Conservation (phyloP, 2,329 filamentous ascomycete species). For the Pyrenophora teres region DNA sequence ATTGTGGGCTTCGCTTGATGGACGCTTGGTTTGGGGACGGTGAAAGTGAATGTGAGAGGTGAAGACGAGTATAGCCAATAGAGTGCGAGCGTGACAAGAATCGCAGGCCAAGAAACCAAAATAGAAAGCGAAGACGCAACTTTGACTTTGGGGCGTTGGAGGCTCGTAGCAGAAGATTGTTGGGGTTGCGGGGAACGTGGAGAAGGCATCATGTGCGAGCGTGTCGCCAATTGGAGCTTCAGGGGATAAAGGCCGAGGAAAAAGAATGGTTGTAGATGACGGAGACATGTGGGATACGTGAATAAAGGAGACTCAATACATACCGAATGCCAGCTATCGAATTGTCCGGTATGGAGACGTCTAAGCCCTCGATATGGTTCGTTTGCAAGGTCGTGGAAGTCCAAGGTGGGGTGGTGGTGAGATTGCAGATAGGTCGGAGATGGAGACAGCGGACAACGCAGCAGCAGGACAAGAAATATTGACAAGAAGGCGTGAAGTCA, state of each 20-base stretch:
- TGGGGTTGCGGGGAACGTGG: too few species aligned
- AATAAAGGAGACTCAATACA: constrained; percentile 1
- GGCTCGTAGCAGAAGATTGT: too few species aligned
- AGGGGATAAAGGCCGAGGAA: not conserved
- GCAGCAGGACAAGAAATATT: constrained; percentile 8
- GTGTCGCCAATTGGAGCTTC: not conserved
- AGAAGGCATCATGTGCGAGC: not conserved
- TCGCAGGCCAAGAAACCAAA: not conserved
- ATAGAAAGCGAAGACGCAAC: not conserved
- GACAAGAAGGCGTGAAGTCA: constrained; percentile 28
- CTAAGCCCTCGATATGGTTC: not conserved
- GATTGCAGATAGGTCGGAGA: constrained; percentile 9
- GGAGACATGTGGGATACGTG: not conserved
- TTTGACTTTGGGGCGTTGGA: too few species aligned
- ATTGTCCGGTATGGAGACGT: not conserved
- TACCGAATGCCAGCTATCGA: constrained; percentile 1
- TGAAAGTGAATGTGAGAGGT: constrained; percentile 21
- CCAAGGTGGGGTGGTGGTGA: constrained; percentile 9
- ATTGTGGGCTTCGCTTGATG: constrained; percentile 14
- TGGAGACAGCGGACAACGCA: constrained; percentile 5
- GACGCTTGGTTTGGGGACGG: constrained; percentile 7
- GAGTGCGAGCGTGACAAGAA: constrained; percentile 1
- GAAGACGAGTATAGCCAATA: constrained; percentile 3
- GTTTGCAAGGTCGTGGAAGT: not conserved
- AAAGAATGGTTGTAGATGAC: not conserved